Percentiles rank a stretch among this genome's conserved stretches.
Conservation (phyloP, 768 basidiomycete species). For the Boletus tomentosulus region DNA sequence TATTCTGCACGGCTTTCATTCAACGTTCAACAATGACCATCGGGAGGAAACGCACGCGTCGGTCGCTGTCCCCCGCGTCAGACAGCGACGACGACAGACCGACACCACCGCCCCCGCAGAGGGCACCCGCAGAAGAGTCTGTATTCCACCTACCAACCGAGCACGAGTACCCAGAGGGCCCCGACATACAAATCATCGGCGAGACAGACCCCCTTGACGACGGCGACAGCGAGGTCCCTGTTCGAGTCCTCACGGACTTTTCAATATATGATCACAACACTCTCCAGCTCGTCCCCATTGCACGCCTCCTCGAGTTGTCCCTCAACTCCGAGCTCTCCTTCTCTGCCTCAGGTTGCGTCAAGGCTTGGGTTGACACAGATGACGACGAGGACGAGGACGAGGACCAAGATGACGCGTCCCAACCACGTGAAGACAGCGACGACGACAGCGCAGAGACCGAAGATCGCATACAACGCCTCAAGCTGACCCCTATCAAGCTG, state of each 20-base stretch:
- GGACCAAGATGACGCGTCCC: constrained; percentile 21
- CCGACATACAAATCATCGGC: constrained; percentile 39
- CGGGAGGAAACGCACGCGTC: constrained; percentile 25
- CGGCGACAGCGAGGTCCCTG: constrained; percentile 42
- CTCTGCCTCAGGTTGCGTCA: constrained; percentile 40
- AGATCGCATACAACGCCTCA: constrained; percentile 30
- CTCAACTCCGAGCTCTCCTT: constrained; percentile 15
- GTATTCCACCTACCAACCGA: constrained; percentile 20
- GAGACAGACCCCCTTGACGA: constrained; percentile 34
- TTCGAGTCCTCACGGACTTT: constrained; percentile 55
- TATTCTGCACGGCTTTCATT: background rate
- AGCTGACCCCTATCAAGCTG: constrained; percentile 42
- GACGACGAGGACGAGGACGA: constrained; percentile 24
- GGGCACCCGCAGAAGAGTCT: constrained; percentile 5
- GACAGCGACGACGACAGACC: constrained; percentile 17
- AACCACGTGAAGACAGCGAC: background rate
- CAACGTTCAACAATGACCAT: constrained; percentile 15
- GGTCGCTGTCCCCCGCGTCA: constrained; percentile 13
- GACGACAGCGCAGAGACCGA: constrained; percentile 1
- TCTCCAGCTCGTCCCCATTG: constrained; percentile 38
- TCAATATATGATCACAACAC: constrained; percentile 43
- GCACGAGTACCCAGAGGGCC: constrained; percentile 37
- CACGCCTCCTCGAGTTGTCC: constrained; percentile 34
- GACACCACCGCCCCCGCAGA: constrained; percentile 5
- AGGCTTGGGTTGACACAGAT: constrained; percentile 34